Evolutionary conservation across 495 filamentous ascomycete genomes (phyloP), one percentile per base, ranked within the genome.

Genomic region (Aspergillus incahuasiensis): DNA sequence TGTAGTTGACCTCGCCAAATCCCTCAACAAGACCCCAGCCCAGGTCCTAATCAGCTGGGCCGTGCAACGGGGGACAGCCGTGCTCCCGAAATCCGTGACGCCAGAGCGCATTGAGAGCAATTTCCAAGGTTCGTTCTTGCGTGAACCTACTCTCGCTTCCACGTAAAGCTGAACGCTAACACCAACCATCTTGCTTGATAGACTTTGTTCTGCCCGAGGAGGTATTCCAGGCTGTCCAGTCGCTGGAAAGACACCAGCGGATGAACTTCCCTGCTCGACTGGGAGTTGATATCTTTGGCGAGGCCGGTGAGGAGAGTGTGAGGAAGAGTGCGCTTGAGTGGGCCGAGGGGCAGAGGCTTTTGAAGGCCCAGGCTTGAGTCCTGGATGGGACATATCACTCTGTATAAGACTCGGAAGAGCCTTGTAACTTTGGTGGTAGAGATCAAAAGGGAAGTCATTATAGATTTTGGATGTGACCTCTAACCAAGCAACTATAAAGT

Each of bases 11-110:
- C 59, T 89, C 44, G 78, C 79, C 0, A 76, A 82, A 60, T 84
- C 86, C 63, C 72, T 89, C 54, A 73, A 74, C 6, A 88, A 85
- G 71, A 82, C 80, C 1, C 73, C 82, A 46, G 83, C 85, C 0
- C 88, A 91, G 69, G 73, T 92, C 5, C 64, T 94, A 43, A 55
- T 92, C 3, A 75, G 86, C 42, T 94, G 89, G 89, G 87, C 85
- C 55, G 62, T 92, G 54, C 87, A 92, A 65, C 89, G 74, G 63
- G 77, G 79, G 16, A 80, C 74, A n/a, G 78, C 77, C 15, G 78
- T 81, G 9, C 67, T 83, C 32, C 80, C 80, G 5, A 83, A 82
- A 63, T 79, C 74, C 53, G 74, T 80, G 6, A 82, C 77, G 0
- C 72, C 74, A 12, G 59, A 60, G 20, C 57, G 81, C 32, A 82